These are phyloP conservation scores for Hura crepitans DNA, from an alignment of 441 rosid species.

Conservation along the genomic window DNA sequence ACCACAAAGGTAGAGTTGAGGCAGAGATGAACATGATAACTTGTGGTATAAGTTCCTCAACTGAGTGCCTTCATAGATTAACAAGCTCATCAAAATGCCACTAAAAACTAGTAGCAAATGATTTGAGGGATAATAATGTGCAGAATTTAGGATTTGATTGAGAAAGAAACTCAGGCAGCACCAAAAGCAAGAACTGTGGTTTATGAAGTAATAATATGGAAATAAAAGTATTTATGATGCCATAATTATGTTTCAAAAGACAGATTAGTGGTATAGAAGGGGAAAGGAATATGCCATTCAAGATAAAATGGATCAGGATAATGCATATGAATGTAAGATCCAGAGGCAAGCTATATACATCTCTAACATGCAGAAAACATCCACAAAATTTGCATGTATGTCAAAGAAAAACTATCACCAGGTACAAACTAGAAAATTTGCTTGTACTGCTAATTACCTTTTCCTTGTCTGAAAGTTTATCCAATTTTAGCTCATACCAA, in stretches of 20 bases:
- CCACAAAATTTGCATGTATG: not conserved
- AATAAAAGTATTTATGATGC: not conserved
- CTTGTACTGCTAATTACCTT: slow-evolving; percentile 45
- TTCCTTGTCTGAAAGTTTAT: slow-evolving; percentile 72
- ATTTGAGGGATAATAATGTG: not conserved
- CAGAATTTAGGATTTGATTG: not conserved
- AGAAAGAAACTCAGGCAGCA: not conserved
- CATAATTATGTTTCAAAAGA: slow-evolving; percentile 7
- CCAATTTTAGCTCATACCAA: slow-evolving; percentile 56
- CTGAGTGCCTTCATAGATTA: slow-evolving; percentile 10
- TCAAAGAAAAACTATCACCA: slow-evolving; percentile 4
- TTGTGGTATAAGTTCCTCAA: slow-evolving; percentile 14
- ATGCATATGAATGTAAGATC: slow-evolving; percentile 2
- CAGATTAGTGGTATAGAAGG: not conserved
- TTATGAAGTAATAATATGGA: slow-evolving; percentile 6
- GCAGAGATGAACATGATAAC: slow-evolving; percentile 2
- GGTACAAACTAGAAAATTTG: slow-evolving; percentile 6
- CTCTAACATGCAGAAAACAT: not conserved
- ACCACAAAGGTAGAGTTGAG: slow-evolving; percentile 6
- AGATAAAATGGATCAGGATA: not conserved
- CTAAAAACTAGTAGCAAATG: not conserved
- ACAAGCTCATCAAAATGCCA: slow-evolving; percentile 5
- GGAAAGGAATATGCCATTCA: not conserved
- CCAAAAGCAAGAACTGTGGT: not conserved
- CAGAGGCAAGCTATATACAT: slow-evolving; percentile 2